Percentiles rank a stretch among this genome's conserved stretches.
These are phyloP conservation scores for Cladorrhinum sp. DNA, from an alignment of 2,329 filamentous ascomycete genomes.

Conservation along the genomic window DNA sequence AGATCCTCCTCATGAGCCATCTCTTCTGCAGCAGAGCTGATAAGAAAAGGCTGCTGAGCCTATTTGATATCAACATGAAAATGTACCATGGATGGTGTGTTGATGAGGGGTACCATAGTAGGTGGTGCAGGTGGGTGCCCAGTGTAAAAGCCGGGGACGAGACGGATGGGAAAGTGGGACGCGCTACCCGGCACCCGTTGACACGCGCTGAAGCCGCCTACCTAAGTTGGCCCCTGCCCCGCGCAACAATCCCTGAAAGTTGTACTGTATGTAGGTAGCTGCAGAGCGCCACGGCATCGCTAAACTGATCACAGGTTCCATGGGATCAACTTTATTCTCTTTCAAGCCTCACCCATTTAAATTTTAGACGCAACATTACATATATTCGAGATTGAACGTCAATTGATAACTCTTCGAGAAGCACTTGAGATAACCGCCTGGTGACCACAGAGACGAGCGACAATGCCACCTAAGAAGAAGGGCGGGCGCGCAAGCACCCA, in stretches of 20 bases:
- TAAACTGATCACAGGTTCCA: not conserved
- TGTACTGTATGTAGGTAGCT: no score
- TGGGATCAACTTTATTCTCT: not conserved
- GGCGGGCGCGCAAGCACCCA: constrained; percentile 53
- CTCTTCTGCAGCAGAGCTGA: not conserved
- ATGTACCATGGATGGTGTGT: not conserved
- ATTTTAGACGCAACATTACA: not conserved
- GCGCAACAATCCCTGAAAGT: not conserved
- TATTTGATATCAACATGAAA: not conserved
- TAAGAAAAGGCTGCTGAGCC: not conserved
- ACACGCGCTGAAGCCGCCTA: not conserved
- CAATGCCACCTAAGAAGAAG: constrained; percentile 63
- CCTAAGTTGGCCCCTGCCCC: not conserved
- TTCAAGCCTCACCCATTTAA: not conserved
- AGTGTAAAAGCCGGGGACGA: not conserved
- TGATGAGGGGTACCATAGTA: not conserved
- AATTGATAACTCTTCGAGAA: not conserved
- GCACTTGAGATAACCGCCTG: not conserved
- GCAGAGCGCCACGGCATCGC: not conserved
- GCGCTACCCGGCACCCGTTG: not conserved
- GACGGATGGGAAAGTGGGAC: constrained; percentile 2
- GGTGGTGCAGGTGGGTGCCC: no score
- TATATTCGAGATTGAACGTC: not conserved
- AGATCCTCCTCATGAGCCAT: constrained; percentile 36
- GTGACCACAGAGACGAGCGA: not conserved